These are phyloP conservation scores for Rhizopogon vinicolor DNA, from an alignment of 768 basidiomycete genomes.

Conservation along the genomic window DNA sequence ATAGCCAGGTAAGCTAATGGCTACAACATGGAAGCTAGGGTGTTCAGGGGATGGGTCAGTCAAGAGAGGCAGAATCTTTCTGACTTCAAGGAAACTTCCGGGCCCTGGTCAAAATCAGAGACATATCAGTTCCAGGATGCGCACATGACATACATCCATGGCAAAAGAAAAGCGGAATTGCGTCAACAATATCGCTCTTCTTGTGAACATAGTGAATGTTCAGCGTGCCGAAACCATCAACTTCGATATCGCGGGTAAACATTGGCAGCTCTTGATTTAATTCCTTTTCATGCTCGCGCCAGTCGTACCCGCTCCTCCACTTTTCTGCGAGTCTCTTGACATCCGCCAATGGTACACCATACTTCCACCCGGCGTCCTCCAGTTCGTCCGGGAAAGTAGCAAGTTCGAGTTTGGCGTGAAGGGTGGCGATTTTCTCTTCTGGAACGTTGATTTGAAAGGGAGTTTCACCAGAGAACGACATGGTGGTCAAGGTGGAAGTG, in stretches of 20 bases:
- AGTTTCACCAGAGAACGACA: conserved; percentile 22
- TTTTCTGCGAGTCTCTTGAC: conserved; percentile 41
- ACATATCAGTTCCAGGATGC: background rate
- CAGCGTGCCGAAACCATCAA: conserved; percentile 42
- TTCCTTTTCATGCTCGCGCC: conserved; percentile 45
- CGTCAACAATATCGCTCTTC: conserved; percentile 35
- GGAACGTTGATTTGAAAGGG: conserved; percentile 46
- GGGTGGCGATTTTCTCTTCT: conserved; percentile 33
- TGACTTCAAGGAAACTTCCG: conserved; percentile 52
- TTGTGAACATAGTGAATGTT: conserved; percentile 58
- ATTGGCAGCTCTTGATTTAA: conserved; percentile 35
- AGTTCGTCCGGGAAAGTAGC: conserved; percentile 55
- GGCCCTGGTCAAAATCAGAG: conserved; percentile 42
- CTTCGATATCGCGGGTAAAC: conserved; percentile 42
- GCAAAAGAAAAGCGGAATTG: conserved; percentile 55
- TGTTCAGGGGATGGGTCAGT: conserved; percentile 32
- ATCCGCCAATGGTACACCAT: conserved; percentile 47
- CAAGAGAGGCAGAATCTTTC: conserved; percentile 54
- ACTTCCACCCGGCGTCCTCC: conserved; percentile 43
- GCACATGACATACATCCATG: conserved; percentile 42
- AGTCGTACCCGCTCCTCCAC: conserved; percentile 54
- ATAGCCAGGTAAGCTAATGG: conserved; percentile 23
- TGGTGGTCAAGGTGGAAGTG: conserved; percentile 5
- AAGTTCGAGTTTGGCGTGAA: conserved; percentile 43
- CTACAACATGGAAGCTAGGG: conserved; percentile 62